Evolutionary conservation across 805 yeast genomes (phyloP).

Genomic region (Ogataea polymorpha): DNA sequence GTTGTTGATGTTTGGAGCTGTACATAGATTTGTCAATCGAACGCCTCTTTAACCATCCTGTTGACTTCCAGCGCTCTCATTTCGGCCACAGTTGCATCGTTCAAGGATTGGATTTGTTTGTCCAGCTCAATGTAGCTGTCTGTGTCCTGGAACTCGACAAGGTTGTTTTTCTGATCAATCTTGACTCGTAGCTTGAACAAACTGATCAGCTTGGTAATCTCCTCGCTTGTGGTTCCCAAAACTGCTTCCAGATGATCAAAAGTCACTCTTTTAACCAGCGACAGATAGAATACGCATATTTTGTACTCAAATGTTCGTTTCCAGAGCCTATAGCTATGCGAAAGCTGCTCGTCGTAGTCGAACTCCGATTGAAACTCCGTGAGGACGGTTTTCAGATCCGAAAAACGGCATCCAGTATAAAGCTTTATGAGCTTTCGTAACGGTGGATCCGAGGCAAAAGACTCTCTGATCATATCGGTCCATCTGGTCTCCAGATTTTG

Average conservation of each 20-base stretch:
- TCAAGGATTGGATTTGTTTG: conserved; percentile 7
- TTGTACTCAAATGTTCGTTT: conserved; percentile 29
- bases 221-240: conserved; percentile 21
- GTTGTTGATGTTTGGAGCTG: conserved; percentile 30
- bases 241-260: conserved; percentile 20
- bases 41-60: conserved; percentile 13
- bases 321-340: conserved; percentile 24
- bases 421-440: conserved; percentile 24
- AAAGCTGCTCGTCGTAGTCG: conserved; percentile 23
- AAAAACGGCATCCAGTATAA: conserved; percentile 27
- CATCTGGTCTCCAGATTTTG: conserved; percentile 10
- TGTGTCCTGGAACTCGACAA: conserved; percentile 11
- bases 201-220: conserved; percentile 20
- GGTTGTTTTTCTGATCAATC: conserved; percentile 17
- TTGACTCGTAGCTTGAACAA: conserved; percentile 27
- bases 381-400: conserved; percentile 17
- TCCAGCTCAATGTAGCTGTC: conserved; percentile 1
- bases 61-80: conserved; percentile 20
- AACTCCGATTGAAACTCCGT: conserved; percentile 12
- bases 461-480: conserved; percentile 14
- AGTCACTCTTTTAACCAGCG: conserved; percentile 26
- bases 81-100: conserved; percentile 14
- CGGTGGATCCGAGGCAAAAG: conserved; percentile 21
- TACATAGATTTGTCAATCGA: conserved; percentile 13
- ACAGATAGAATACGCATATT: conserved; percentile 32